Conservation (phyloP, 2,329 filamentous ascomycete genomes). For the Didymella segeticola region DNA sequence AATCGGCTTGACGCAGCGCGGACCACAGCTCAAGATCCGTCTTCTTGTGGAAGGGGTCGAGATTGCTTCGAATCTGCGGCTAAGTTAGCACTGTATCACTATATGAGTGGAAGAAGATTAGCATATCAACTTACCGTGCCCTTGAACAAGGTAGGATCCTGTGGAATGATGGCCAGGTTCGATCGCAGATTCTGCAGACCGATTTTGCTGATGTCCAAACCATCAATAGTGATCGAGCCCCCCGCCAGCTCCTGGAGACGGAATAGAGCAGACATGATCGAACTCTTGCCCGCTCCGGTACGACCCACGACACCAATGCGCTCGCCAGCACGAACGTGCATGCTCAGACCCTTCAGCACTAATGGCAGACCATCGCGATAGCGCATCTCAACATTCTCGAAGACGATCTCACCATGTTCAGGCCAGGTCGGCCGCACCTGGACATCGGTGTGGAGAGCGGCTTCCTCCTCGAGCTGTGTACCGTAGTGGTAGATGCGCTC, state of each 20-base stretch:
- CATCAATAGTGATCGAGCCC: conserved; percentile 58
- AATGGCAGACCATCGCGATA: conserved; percentile 58
- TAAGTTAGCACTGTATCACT: neutral
- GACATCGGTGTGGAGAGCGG: conserved; percentile 72
- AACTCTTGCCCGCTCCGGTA: conserved; percentile 82
- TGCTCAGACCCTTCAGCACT: conserved; percentile 58
- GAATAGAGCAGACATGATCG: conserved; percentile 84
- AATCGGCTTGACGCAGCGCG: conserved; percentile 76
- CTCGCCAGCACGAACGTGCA: conserved; percentile 78
- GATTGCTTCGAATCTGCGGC: conserved; percentile 69
- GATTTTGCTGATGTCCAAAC: conserved; percentile 69
- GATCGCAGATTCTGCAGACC: conserved; percentile 78
- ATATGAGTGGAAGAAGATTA: neutral
- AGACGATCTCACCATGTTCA: conserved; percentile 73
- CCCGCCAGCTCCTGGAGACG: conserved; percentile 64
- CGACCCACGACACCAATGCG: conserved; percentile 82
- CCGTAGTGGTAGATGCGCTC: conserved; percentile 93
- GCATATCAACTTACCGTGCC: conserved; percentile 60
- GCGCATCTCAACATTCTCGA: conserved; percentile 60
- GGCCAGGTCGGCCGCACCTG: conserved; percentile 82
- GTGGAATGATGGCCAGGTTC: conserved; percentile 80
- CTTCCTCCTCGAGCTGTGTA: conserved; percentile 84
- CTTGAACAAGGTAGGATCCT: conserved; percentile 83
- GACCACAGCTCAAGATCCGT: conserved; percentile 79
- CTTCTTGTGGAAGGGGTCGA: conserved; percentile 82